Evolutionary conservation across 768 basidiomycete genomes (phyloP).

Genomic region (Suillus subaureus): DNA sequence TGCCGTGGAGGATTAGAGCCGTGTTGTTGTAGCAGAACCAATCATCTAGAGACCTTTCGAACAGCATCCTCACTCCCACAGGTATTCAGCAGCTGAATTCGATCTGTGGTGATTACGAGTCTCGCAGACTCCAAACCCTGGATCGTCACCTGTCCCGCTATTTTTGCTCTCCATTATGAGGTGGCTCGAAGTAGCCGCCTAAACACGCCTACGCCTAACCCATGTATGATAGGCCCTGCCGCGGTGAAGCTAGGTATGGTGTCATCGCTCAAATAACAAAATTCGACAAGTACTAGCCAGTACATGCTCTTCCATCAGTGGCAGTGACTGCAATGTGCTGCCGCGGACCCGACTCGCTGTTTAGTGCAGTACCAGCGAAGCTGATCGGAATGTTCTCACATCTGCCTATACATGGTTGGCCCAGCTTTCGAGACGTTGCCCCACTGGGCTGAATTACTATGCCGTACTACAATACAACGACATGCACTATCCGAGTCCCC

Average conservation of each 20-base stretch:
- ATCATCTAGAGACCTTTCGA: no score
- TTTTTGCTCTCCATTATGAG: neutral
- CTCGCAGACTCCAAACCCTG: neutral
- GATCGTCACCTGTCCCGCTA: neutral
- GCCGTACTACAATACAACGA: neutral
- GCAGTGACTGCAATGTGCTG: neutral
- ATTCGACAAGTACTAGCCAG: no score
- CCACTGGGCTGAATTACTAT: neutral
- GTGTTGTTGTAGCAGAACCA: no score
- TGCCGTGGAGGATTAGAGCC: no score
- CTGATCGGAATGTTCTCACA: neutral
- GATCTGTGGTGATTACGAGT: neutral
- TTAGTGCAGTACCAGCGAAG: neutral
- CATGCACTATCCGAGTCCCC: neutral
- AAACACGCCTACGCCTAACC: no score
- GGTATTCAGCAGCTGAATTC: neutral
- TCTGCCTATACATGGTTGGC: neutral
- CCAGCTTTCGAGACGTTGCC: neutral
- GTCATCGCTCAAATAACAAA: neutral
- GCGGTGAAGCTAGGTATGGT: neutral
- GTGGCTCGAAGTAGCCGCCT: no score
- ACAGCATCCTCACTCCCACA: no score
- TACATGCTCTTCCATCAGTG: neutral
- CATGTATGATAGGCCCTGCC: no score
- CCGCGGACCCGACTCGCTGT: neutral